These are phyloP conservation scores for Cercophora samala DNA, from an alignment of 495 filamentous ascomycete species.

Conservation along the genomic window DNA sequence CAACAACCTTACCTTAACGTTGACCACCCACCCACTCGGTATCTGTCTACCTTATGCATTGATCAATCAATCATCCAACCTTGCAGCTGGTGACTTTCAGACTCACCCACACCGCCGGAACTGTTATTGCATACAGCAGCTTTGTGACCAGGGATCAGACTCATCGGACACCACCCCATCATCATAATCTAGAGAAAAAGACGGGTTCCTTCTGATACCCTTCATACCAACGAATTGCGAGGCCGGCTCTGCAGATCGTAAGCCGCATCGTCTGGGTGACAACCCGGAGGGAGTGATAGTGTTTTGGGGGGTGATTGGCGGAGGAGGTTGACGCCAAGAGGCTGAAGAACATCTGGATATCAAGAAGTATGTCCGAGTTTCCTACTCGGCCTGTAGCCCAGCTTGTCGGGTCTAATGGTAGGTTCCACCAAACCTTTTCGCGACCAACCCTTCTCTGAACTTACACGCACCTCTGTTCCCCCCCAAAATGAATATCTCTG, in stretches of 20 bases:
- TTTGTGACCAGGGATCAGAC: neutral
- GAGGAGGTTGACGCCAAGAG: neutral
- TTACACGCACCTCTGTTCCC: neutral
- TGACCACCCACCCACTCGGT: neutral
- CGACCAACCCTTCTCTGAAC: neutral
- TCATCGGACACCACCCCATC: neutral
- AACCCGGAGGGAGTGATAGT: neutral
- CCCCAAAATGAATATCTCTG: neutral
- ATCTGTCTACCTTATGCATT: neutral
- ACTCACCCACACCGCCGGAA: neutral
- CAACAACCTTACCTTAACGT: neutral
- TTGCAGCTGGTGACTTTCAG: neutral
- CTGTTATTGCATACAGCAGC: neutral
- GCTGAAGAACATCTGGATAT: neutral
- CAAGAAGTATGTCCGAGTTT: constrained; percentile 19
- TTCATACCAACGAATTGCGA: too few relatives aligned
- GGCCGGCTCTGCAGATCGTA: too few relatives aligned
- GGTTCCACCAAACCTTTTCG: neutral
- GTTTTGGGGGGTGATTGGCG: neutral
- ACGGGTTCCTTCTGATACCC: too few relatives aligned
- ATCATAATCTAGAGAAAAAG: too few relatives aligned
- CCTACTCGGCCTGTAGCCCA: constrained; percentile 41
- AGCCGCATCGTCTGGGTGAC: neutral
- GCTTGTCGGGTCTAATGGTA: constrained; percentile 41
- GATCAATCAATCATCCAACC: neutral